A percentile compares a stretch with the other conserved stretches of the same genome.
These are phyloP conservation scores for Pseudozyma tsukubaensis DNA, from an alignment of 1,284 basidiomycete species.

Conservation along the genomic window DNA sequence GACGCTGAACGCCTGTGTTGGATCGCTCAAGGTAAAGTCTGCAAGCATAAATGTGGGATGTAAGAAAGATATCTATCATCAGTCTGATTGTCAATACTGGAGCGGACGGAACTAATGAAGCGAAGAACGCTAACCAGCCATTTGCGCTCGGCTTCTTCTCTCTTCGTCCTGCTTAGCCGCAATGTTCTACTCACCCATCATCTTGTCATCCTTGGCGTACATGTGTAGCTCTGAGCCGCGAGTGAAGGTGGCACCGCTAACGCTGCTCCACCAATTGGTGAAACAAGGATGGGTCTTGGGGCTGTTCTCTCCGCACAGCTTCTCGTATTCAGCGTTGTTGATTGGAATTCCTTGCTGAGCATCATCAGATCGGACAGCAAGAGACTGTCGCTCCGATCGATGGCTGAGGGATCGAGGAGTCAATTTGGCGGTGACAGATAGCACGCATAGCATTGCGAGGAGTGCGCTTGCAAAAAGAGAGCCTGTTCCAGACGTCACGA, in stretches of 20 bases:
- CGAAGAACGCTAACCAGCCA: no score
- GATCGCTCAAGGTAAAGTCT: conserved; percentile 11
- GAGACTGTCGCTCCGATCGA: not conserved
- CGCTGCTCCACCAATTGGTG: not conserved
- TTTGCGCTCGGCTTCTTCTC: no score
- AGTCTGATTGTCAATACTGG: no score
- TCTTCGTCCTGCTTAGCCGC: no score
- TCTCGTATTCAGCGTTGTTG: not conserved
- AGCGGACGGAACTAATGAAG: no score
- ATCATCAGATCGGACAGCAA: no score
- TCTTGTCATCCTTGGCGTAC: not conserved
- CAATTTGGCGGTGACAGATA: not conserved
- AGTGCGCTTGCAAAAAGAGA: no score
- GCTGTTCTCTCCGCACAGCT: not conserved
- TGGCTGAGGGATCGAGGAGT: not conserved
- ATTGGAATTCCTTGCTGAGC: not conserved
- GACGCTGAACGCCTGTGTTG: not conserved
- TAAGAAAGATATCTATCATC: no score
- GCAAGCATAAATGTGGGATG: not conserved
- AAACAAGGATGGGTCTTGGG: not conserved
- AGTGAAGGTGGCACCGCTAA: not conserved
- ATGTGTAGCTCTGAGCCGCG: no score
- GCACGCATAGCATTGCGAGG: not conserved
- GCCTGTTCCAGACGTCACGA: no score
- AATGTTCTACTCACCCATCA: not conserved